Evolutionary conservation across 2,329 filamentous ascomycete genomes (phyloP).

Genomic region (Aspergillus sp.): DNA sequence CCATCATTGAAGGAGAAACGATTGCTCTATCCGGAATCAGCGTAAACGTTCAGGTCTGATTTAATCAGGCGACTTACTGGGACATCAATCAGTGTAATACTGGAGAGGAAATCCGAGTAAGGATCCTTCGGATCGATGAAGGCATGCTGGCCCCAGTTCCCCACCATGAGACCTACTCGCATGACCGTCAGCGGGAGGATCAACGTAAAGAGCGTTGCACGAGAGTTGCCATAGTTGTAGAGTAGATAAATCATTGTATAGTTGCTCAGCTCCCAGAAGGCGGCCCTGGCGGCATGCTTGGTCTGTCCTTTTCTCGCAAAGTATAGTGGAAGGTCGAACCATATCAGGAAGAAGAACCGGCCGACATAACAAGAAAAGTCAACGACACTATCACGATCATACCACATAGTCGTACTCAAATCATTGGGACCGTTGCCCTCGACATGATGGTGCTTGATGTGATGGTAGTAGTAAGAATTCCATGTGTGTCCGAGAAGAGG

Average conservation of each 20-base stretch:
- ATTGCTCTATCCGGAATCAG: conserved; percentile 54
- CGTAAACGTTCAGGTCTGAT: neutral
- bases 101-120: conserved; percentile 70
- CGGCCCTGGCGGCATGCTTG: conserved; percentile 49
- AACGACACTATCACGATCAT: conserved; percentile 61
- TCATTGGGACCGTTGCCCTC: conserved; percentile 74
- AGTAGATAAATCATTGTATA: conserved; percentile 50
- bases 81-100: conserved; percentile 73
- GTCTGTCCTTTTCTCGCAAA: conserved; percentile 59
- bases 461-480: conserved; percentile 80
- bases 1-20: conserved; percentile 78
- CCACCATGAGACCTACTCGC: conserved; percentile 67
- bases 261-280: conserved; percentile 55
- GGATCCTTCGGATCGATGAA: conserved; percentile 70
- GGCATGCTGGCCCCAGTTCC: conserved; percentile 79
- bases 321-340: conserved; percentile 68
- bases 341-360: conserved; percentile 66
- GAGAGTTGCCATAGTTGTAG: conserved; percentile 44
- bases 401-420: conserved; percentile 67
- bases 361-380: conserved; percentile 67
- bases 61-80: conserved; percentile 49
- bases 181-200: conserved; percentile 61
- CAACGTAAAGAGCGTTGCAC: conserved; percentile 58
- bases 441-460: conserved; percentile 79
- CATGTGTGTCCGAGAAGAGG: conserved; percentile 76